Percentiles rank a stretch among this genome's conserved stretches.
phyloP scores from a whole-genome alignment of 2,329 filamentous ascomycete genomes.

The Talaromyces piceae region DNA sequence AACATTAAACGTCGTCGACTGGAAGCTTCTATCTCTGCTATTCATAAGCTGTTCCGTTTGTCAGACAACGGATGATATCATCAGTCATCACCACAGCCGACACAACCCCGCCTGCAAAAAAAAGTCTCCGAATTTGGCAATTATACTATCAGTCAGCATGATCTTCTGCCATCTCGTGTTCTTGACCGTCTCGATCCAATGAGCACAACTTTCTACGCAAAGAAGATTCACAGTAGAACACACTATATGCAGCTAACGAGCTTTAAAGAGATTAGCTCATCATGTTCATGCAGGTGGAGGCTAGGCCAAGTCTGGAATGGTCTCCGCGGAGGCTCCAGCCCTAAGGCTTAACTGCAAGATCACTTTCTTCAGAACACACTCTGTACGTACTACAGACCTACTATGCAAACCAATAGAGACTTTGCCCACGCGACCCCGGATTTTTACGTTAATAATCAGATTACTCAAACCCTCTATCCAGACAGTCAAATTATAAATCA shows the following conservation, averaged over 20 bases:
- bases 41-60: no score
- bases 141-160: no score
- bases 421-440: no score
- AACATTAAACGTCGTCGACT: neutral
- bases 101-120: neutral
- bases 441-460: no score
- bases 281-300: neutral
- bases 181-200: neutral
- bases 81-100: neutral
- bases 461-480: no score
- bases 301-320: neutral
- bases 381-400: neutral
- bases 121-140: no score
- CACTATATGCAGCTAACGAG: neutral
- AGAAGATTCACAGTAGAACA: neutral
- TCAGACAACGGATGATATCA: neutral
- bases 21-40: no score
- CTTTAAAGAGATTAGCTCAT: neutral
- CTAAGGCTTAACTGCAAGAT: neutral
- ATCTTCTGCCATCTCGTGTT: no score
- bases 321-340: neutral
- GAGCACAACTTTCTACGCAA: neutral
- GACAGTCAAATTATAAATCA: neutral
- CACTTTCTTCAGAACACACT: no score
- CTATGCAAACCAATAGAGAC: neutral